Conservation (phyloP, 805 yeast genomes). For the Starmerella bombicola region DNA sequence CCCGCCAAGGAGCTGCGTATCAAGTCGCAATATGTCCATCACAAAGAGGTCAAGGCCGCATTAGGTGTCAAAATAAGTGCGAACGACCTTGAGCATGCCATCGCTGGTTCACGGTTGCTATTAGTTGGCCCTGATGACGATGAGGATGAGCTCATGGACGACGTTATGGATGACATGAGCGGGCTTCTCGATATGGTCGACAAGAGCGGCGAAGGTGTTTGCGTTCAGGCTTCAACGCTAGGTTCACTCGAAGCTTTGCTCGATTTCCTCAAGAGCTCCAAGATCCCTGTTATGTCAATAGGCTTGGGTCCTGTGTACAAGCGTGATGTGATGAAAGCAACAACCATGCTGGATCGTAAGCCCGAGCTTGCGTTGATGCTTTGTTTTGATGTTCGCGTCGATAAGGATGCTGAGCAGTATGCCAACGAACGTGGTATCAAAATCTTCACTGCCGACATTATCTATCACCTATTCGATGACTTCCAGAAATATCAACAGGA, state of each 20-base stretch:
- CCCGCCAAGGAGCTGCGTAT: conserved; percentile 92
- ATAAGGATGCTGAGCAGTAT: conserved; percentile 96
- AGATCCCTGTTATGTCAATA: conserved; percentile 97
- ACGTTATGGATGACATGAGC: conserved; percentile 95
- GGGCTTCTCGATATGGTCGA: conserved; percentile 92
- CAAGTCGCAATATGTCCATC: conserved; percentile 92
- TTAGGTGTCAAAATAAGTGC: conserved; percentile 98
- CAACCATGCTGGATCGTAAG: conserved; percentile 93
- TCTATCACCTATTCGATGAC: conserved; percentile 90
- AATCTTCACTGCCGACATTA: conserved; percentile 90
- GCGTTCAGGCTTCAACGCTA: conserved; percentile 94
- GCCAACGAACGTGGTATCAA: conserved; percentile 87
- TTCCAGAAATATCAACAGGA: conserved; percentile 86
- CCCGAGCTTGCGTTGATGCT: conserved; percentile 95
- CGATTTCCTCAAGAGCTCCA: conserved; percentile 95
- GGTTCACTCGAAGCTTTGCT: conserved; percentile 96
- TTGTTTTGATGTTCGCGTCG: conserved; percentile 94
- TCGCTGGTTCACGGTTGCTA: conserved; percentile 92
- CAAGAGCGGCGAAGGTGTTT: conserved; percentile 90
- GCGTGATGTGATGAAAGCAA: conserved; percentile 95
- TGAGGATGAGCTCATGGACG: conserved; percentile 94
- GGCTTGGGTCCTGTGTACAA: conserved; percentile 97
- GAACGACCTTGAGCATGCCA: conserved; percentile 93
- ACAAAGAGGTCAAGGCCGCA: conserved; percentile 97
- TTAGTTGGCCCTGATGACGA: conserved; percentile 96